These are phyloP conservation scores for Prunus armeniaca DNA, from an alignment of 306 rosid genomes.

Conservation along the genomic window DNA sequence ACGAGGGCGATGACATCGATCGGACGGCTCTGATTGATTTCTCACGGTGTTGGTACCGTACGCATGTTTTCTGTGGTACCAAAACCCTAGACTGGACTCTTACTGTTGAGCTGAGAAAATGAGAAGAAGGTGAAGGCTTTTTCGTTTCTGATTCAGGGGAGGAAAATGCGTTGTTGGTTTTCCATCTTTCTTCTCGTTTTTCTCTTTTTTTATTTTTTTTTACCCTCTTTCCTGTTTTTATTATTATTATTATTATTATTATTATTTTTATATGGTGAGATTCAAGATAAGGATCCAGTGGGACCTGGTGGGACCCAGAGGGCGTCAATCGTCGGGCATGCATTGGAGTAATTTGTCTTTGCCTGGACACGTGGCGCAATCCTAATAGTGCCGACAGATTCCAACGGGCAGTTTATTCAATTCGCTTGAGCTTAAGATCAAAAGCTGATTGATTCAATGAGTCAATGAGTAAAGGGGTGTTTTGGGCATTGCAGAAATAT, in stretches of 20 bases:
- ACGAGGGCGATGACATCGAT: conserved; percentile 2
- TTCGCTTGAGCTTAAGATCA: not conserved
- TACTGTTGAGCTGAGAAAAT: not conserved
- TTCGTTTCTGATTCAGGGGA: not conserved
- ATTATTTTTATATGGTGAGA: not conserved
- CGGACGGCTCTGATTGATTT: conserved; percentile 3
- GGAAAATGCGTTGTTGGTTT: not conserved
- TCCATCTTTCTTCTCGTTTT: too few species aligned
- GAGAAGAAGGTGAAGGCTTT: not conserved
- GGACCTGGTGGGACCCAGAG: not conserved
- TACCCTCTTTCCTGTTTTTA: not conserved
- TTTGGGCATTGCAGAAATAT: too few species aligned
- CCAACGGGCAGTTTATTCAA: not conserved
- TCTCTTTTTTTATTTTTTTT: too few species aligned
- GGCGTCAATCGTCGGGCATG: not conserved
- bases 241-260: too few species aligned
- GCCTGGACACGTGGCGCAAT: not conserved
- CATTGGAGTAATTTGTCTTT: not conserved
- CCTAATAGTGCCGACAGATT: conserved; percentile 1
- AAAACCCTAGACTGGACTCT: conserved; percentile 26
- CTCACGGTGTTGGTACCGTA: not conserved
- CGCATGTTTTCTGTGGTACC: conserved; percentile 6
- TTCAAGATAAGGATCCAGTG: conserved; percentile 23
- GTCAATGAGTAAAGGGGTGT: too few species aligned
- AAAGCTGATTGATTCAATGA: not conserved